A percentile compares a stretch with the other conserved stretches of the same genome.
Conservation (phyloP, 495 filamentous ascomycete species). For the Aspergillus bridgeri region DNA sequence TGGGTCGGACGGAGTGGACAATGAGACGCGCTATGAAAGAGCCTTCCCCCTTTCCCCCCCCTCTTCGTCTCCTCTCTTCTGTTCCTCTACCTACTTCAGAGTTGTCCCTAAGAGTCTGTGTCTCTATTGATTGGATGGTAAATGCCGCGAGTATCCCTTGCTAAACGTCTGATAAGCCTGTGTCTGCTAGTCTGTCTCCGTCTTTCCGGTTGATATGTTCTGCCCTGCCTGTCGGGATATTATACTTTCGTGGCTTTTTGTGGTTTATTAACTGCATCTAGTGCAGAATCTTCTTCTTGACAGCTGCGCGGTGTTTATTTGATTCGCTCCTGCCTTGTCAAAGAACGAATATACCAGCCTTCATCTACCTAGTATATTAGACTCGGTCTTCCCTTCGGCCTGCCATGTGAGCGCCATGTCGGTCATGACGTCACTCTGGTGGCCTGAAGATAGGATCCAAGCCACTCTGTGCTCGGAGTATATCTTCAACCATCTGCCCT, state of each 20-base stretch:
- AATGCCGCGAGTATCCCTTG: conserved; percentile 23
- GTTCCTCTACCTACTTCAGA: background rate
- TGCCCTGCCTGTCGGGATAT: background rate
- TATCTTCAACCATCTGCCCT: conserved; percentile 62
- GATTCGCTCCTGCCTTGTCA: background rate
- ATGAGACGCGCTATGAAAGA: background rate
- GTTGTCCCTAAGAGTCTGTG: background rate
- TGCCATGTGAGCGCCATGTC: conserved; percentile 28
- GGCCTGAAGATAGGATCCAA: conserved; percentile 74
- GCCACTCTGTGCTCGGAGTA: conserved; percentile 67
- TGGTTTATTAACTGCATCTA: conserved; percentile 4
- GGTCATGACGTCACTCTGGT: conserved; percentile 59
- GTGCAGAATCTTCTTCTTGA: conserved; percentile 4
- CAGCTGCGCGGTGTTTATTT: background rate
- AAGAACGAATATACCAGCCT: background rate
- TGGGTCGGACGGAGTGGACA: too few species aligned
- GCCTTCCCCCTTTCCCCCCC: background rate
- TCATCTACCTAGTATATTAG: conserved; percentile 11
- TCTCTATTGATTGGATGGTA: conserved; percentile 17
- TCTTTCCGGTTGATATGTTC: too few species aligned
- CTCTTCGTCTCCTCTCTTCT: background rate
- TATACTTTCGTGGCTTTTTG: conserved; percentile 2
- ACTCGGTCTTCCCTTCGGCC: background rate
- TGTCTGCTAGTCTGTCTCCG: conserved; percentile 13
- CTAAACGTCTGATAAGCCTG: conserved; percentile 35